A percentile compares a stretch with the other conserved stretches of the same genome.
phyloP scores from a whole-genome alignment of 805 yeast genomes.

The Candida adriatica region DNA sequence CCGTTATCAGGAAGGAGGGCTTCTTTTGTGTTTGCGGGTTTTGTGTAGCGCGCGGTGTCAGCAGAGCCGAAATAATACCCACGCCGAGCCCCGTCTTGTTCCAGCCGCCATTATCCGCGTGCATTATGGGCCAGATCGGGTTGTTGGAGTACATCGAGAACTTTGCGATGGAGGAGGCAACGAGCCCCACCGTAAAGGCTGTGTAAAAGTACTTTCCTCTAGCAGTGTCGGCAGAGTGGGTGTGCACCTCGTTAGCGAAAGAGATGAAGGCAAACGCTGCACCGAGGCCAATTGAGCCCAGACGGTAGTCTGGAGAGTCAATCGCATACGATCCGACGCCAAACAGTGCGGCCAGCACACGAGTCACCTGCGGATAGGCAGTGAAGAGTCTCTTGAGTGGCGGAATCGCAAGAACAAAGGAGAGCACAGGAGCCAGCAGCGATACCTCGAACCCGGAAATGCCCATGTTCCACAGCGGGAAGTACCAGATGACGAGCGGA shows the following conservation, averaged over 20 bases:
- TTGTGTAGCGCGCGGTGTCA: conserved; percentile 37
- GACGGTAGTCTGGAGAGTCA: conserved; percentile 61
- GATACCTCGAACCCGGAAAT: conserved; percentile 89
- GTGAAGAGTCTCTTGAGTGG: conserved; percentile 34
- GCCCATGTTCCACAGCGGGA: conserved; percentile 98
- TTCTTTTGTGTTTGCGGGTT: background rate
- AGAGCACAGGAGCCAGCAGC: conserved; percentile 49
- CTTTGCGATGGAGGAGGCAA: conserved; percentile 68
- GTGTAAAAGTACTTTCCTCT: conserved; percentile 32
- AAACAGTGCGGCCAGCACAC: conserved; percentile 46
- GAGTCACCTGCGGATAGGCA: conserved; percentile 44
- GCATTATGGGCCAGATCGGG: conserved; percentile 96
- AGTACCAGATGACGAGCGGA: conserved; percentile 88
- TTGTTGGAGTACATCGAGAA: conserved; percentile 76
- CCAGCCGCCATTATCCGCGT: conserved; percentile 78
- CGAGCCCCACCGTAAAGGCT: conserved; percentile 64
- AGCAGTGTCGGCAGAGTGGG: conserved; percentile 18
- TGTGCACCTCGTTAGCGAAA: conserved; percentile 31
- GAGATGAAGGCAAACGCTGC: conserved; percentile 55
- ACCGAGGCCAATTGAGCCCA: conserved; percentile 62
- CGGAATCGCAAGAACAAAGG: conserved; percentile 46
- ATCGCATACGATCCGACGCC: conserved; percentile 76
- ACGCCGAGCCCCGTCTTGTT: conserved; percentile 60
- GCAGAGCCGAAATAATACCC: conserved; percentile 58
- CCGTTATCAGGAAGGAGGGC: conserved; percentile 42